Percentiles rank a stretch among this genome's conserved stretches.
Evolutionary conservation across 805 yeast species (phyloP).

Genomic region (Dipodascus albidus): DNA sequence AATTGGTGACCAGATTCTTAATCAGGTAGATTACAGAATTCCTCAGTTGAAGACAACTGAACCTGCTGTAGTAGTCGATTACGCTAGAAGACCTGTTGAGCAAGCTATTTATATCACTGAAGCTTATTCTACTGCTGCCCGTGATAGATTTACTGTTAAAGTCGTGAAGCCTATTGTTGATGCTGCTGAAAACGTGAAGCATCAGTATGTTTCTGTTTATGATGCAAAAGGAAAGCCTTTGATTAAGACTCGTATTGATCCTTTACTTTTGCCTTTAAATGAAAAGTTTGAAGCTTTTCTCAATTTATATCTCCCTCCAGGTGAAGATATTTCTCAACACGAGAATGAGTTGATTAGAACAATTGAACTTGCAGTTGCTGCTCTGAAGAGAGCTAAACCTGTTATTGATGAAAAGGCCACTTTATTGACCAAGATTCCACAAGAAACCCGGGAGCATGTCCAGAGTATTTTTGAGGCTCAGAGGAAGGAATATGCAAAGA

Average conservation of each 20-base stretch:
- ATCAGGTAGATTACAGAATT: constrained; percentile 41
- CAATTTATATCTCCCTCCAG: constrained; percentile 35
- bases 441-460: constrained; percentile 13
- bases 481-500: constrained; percentile 6
- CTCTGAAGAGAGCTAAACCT: constrained; percentile 15
- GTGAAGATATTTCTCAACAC: constrained; percentile 28
- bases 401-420: constrained; percentile 13
- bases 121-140: constrained; percentile 23
- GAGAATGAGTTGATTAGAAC: constrained; percentile 49
- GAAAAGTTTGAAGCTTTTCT: constrained; percentile 36
- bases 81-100: constrained; percentile 28
- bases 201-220: constrained; percentile 39
- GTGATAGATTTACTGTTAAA: constrained; percentile 31
- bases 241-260: constrained; percentile 51
- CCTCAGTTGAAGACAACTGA: constrained; percentile 50
- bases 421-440: constrained; percentile 9
- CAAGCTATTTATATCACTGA: constrained; percentile 26
- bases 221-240: constrained; percentile 54
- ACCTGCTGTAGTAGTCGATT: constrained; percentile 39
- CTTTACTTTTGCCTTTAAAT: constrained; percentile 52
- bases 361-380: constrained; percentile 32
- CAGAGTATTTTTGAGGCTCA: constrained; percentile 11
- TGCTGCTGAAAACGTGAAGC: constrained; percentile 34
- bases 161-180: constrained; percentile 33
- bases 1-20: constrained; percentile 44